These are phyloP conservation scores for Skeletonema potamos DNA, from an alignment of 108 stramenopile species.

Conservation along the genomic window DNA sequence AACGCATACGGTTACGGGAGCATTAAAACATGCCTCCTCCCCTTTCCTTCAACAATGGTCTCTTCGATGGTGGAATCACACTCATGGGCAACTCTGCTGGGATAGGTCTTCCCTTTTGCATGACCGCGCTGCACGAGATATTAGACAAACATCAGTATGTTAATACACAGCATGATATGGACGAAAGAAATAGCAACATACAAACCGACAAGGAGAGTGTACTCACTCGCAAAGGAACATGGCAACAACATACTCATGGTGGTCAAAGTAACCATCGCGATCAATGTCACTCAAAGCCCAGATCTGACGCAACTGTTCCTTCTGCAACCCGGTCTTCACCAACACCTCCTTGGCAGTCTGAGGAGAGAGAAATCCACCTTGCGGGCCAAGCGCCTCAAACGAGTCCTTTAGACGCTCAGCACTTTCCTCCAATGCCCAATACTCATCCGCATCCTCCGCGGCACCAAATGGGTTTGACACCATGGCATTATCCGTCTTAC, in stretches of 20 bases:
- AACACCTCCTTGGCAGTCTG: constrained; percentile 81
- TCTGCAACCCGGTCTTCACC: constrained; percentile 81
- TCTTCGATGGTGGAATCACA: constrained; percentile 80
- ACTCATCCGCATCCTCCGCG: constrained; percentile 69
- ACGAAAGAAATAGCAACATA: neutral
- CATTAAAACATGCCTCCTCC: neutral
- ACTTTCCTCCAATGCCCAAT: constrained; percentile 87
- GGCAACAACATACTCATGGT: constrained; percentile 91
- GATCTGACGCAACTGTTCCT: constrained; percentile 89
- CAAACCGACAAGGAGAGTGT: neutral
- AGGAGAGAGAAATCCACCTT: constrained; percentile 81
- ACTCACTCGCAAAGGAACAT: constrained; percentile 82
- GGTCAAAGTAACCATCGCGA: constrained; percentile 88
- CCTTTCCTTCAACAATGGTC: constrained; percentile 21
- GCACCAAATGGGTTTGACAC: constrained; percentile 82
- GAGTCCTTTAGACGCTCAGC: constrained; percentile 68
- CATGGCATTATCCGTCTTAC: constrained; percentile 42
- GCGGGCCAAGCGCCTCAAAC: constrained; percentile 77
- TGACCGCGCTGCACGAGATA: constrained; percentile 52
- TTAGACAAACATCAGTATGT: neutral
- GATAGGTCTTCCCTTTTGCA: constrained; percentile 85
- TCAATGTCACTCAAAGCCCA: constrained; percentile 94
- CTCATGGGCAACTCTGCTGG: constrained; percentile 71
- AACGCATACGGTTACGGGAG: too few species aligned
- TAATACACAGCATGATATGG: neutral